Evolutionary conservation across 2,329 filamentous ascomycete genomes (phyloP), one percentile per base, ranked within the genome.

Genomic region (Cladosporium velox): DNA sequence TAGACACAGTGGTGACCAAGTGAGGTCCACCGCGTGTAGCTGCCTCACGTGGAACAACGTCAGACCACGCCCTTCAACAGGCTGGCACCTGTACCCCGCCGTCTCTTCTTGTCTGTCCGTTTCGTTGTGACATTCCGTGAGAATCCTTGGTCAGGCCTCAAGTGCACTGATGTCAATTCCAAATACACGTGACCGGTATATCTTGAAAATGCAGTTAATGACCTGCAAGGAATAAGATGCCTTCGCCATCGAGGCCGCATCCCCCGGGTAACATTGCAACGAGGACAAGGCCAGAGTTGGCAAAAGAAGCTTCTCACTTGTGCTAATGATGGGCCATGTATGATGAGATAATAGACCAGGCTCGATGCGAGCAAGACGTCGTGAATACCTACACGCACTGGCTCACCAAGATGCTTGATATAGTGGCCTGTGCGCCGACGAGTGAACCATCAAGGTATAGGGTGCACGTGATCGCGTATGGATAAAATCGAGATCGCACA

Each of bases 51-150:
- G 52, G 10, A 34, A 55, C 14, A 34, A 34, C 52, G 30, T 55
- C 52, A 55, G 52, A n/a, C 18, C 52, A 32, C 52, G 52, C 52
- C 52, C 52, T 55, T 55, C 15, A 4, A 54, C 51, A 54, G 51
- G 28, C 28, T 35, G 12, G 34, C 14, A 55, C 10, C 52, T 14
- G 12, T 34, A 55, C 52, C 52, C 52, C 28, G 28, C 52, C 52
- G n/a, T 21, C 8, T 34, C 32, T 18, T 34, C 15, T 21, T n/a
- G 7, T 44, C 14, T n/a, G 5, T 44, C 14, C 4, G n/a, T 12
- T n/a, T n/a, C 1, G 3, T n/a, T 7, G 38, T 44, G 38, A 47
- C 41, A 47, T 47, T 11, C 12, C 3, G 18, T 44, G 38, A 10
- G 3, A 6, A 15, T 18, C 14, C 38, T 35, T 35, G 34, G 12